Evolutionary conservation across 208 protist genomes (phyloP).

Genomic region (Jaenimonas drosophilae): DNA sequence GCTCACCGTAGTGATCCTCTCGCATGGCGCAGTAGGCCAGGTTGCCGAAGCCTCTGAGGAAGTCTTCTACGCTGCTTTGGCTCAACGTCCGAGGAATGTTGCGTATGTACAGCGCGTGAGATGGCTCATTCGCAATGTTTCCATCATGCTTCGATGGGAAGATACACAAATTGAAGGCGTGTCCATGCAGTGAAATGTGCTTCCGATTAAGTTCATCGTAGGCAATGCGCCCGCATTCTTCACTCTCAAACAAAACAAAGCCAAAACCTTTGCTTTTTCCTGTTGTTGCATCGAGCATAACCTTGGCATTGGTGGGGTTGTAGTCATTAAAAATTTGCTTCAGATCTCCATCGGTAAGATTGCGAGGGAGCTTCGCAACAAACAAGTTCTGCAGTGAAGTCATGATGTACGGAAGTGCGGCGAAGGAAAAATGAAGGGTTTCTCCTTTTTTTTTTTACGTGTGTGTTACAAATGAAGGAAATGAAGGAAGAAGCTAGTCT

Average conservation of each 20-base stretch:
- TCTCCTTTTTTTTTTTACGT: too few species aligned
- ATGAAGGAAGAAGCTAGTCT: too few species aligned
- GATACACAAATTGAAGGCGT: slow-evolving; percentile 70
- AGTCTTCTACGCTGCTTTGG: slow-evolving; percentile 53
- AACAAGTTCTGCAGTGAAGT: slow-evolving; percentile 94
- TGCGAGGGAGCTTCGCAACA: slow-evolving; percentile 92
- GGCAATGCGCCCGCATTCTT: slow-evolving; percentile 76
- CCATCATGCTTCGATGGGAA: slow-evolving; percentile 82
- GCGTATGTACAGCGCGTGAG: slow-evolving; percentile 66
- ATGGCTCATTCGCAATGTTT: slow-evolving; percentile 42
- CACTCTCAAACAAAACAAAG: slow-evolving; percentile 92
- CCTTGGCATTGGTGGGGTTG: slow-evolving; percentile 79
- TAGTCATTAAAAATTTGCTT: slow-evolving; percentile 70
- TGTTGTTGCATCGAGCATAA: slow-evolving; percentile 84
- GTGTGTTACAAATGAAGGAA: too few species aligned
- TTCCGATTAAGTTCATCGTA: slow-evolving; percentile 66
- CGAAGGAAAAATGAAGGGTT: too few species aligned
- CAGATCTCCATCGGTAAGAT: slow-evolving; percentile 73
- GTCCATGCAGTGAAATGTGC: slow-evolving; percentile 35
- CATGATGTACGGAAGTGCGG: slow-evolving; percentile 10
- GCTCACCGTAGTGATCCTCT: slow-evolving; percentile 70
- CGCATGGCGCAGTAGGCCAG: slow-evolving; percentile 84
- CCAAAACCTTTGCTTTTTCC: slow-evolving; percentile 93
- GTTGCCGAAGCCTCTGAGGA: slow-evolving; percentile 50
- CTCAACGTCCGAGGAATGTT: slow-evolving; percentile 62